phyloP scores from a whole-genome alignment of 768 basidiomycete genomes.

The Rhizopogon sp. region DNA sequence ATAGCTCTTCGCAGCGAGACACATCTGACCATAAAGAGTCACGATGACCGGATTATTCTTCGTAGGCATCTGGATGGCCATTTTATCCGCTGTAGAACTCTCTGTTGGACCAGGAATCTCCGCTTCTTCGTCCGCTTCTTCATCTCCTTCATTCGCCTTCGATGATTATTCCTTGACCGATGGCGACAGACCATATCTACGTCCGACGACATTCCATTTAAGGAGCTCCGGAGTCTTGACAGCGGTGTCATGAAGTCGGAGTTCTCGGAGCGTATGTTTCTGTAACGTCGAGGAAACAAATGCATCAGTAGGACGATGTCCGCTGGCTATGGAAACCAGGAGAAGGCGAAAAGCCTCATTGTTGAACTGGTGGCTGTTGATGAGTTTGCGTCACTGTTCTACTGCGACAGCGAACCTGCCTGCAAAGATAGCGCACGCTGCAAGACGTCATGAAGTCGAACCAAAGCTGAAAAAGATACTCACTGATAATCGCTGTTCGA shows the following conservation, averaged over 20 bases:
- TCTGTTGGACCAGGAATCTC: constrained; percentile 11
- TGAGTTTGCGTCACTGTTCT: constrained; percentile 73
- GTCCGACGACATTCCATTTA: constrained; percentile 56
- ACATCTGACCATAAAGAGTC: constrained; percentile 77
- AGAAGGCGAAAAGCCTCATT: constrained; percentile 82
- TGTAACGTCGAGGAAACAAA: constrained; percentile 78
- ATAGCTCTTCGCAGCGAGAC: constrained; percentile 80
- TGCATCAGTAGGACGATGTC: constrained; percentile 63
- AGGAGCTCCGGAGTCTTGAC: no score
- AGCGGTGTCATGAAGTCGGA: constrained; percentile 65
- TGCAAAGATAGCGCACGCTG: constrained; percentile 70
- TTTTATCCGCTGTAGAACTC: constrained; percentile 16
- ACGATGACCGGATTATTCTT: constrained; percentile 69
- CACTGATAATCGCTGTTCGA: constrained; percentile 73
- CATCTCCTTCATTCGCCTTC: constrained; percentile 21
- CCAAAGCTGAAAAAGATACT: constrained; percentile 14
- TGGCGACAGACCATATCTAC: constrained; percentile 48
- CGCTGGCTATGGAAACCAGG: constrained; percentile 66
- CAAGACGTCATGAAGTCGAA: background rate
- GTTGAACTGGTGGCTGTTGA: constrained; percentile 76
- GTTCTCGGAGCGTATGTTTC: constrained; percentile 79
- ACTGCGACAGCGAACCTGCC: constrained; percentile 55
- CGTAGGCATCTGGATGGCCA: constrained; percentile 44
- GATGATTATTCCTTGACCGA: constrained; percentile 30
- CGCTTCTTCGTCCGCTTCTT: constrained; percentile 28